Evolutionary conservation across 495 filamentous ascomycete genomes (phyloP), one percentile per base, ranked within the genome.

Genomic region (Aspergillus sclerotiicarbonarius): DNA sequence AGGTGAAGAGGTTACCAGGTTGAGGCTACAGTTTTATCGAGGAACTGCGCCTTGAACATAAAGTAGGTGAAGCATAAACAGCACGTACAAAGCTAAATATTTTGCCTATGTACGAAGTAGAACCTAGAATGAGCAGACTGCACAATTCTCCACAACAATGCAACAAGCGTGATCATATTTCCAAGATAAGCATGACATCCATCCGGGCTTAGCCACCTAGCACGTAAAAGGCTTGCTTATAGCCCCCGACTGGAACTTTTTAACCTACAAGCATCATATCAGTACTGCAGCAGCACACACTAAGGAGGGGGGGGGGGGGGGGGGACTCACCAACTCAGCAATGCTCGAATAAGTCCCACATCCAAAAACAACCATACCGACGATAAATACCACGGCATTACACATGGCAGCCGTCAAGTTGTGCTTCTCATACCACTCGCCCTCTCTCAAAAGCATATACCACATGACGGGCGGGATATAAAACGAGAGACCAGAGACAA

Each of bases 401-500:
- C 51, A 51, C 0, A 74, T 25, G 5, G 47, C 53, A n/a, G 55
- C 16, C 13, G 51, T 53, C 33, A 67, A 12, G 25, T 72, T 72
- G 30, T 60, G 21, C 59, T 62, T 44, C n/a, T 61, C 53, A 9
- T 58, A 62, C 76, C 70, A 78, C 31, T 59, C 65, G 1, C 75
- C 75, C 47, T 75, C 65, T 25, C 66, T 67, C 20, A 76, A 35
- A 6, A 85, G 75, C 65, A 76, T 69, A 71, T 84, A 83, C 84
- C 85, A 89, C 75, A 88, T 85, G 13, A 82, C 66, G 15, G 83
- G 80, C 0, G 85, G 84, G 55, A 88, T 74, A 61, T 85, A 85
- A 59, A 86, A 87, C n/a, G 80, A 84, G 61, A 88, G 85, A 25
- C 84, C 84, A 13, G 82, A 84, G 48, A 84, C 72, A 57, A 89